phyloP scores from a whole-genome alignment of 495 filamentous ascomycete species.

The Hypoxylon cercidicola region DNA sequence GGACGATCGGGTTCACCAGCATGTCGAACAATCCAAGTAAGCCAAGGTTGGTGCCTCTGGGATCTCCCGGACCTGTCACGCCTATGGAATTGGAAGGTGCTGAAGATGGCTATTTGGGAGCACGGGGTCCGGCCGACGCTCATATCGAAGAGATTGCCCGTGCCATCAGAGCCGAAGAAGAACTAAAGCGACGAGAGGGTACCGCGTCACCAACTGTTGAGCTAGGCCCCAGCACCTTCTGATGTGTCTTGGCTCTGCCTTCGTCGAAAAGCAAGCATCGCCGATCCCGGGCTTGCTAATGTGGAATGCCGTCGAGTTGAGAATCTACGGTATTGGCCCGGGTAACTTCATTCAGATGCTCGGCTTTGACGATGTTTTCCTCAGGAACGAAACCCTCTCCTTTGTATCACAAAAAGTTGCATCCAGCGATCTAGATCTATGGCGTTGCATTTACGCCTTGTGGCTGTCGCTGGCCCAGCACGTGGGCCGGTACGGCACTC shows the following conservation, averaged over 20 bases:
- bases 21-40: constrained; percentile 62
- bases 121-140: constrained; percentile 17
- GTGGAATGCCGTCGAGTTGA: neutral
- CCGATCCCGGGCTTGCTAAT: neutral
- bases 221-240: constrained; percentile 41
- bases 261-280: neutral
- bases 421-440: constrained; percentile 10
- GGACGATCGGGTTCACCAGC: constrained; percentile 47
- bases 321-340: neutral
- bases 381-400: constrained; percentile 15
- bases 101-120: constrained; percentile 39
- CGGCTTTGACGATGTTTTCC: neutral
- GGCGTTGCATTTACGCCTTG: constrained; percentile 1
- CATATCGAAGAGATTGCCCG: constrained; percentile 37
- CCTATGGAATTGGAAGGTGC: constrained; percentile 73
- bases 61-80: constrained; percentile 82
- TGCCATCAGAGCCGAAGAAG: constrained; percentile 38
- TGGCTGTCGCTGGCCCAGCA: constrained; percentile 16
- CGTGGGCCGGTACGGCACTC: constrained; percentile 11
- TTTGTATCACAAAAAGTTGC: constrained; percentile 1
- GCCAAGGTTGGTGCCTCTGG: constrained; percentile 72
- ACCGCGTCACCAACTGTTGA: constrained; percentile 32
- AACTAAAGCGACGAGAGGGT: constrained; percentile 38
- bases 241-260: neutral
- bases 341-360: neutral